These are phyloP conservation scores for Sinapis alba DNA, from an alignment of 441 rosid species.

Conservation along the genomic window DNA sequence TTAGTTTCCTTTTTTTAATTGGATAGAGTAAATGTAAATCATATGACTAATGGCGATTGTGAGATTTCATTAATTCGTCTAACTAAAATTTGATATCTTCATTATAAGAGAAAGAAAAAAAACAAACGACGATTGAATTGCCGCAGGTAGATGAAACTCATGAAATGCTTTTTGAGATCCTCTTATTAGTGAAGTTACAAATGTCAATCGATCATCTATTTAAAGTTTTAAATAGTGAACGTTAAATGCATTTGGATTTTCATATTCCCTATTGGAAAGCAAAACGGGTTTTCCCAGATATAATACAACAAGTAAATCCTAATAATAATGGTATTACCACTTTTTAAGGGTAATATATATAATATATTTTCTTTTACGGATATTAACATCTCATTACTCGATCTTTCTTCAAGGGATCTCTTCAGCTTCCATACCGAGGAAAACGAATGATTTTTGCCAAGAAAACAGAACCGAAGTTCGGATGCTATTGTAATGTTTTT, in stretches of 20 bases:
- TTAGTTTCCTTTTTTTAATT: not conserved
- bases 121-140: slow-evolving; percentile 5
- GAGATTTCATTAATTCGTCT: not conserved
- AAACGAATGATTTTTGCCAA: not conserved
- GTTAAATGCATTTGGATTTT: slow-evolving; percentile 17
- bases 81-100: not conserved
- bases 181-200: not conserved
- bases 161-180: not conserved
- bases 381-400: slow-evolving; percentile 9
- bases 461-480: not conserved
- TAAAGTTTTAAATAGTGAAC: no score
- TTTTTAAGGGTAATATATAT: not conserved
- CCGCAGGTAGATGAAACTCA: slow-evolving; percentile 11
- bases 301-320: slow-evolving; percentile 3
- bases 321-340: not conserved
- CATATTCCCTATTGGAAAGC: slow-evolving; percentile 25
- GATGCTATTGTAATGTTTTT: slow-evolving; percentile 30
- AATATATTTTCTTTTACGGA: not conserved
- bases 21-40: not conserved
- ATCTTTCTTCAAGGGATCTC: not conserved
- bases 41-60: not conserved
- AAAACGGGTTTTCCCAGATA: not conserved
- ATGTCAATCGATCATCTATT: no score
- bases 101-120: not conserved
- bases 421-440: slow-evolving; percentile 11